phyloP scores from a whole-genome alignment of 345 rosid species.

The Carallia brachiata region DNA sequence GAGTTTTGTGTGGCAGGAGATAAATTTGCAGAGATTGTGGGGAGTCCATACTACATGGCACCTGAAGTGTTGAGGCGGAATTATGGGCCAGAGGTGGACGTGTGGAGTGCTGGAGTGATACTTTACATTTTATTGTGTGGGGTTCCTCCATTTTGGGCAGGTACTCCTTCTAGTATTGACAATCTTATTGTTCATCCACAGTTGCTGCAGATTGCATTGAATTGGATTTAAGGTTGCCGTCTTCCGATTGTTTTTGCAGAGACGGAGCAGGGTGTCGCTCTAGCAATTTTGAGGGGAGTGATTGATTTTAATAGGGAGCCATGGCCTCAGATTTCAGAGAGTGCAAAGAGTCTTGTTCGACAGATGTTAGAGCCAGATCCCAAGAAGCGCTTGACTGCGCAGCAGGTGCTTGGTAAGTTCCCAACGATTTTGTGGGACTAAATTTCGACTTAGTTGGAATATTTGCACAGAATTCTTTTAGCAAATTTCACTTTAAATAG shows the following conservation, averaged over 20 bases:
- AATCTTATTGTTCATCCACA: conserved; percentile 5
- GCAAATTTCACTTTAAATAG: neutral
- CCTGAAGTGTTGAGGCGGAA: conserved; percentile 84
- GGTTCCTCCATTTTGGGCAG: conserved; percentile 97
- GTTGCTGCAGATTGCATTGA: neutral
- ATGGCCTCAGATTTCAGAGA: conserved; percentile 91
- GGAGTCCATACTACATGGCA: conserved; percentile 98
- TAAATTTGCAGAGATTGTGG: conserved; percentile 81
- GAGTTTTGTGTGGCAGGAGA: conserved; percentile 45
- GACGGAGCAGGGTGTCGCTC: conserved; percentile 96
- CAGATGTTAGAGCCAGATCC: conserved; percentile 87
- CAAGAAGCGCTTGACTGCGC: conserved; percentile 69
- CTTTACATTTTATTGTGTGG: conserved; percentile 83
- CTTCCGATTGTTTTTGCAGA: conserved; percentile 46
- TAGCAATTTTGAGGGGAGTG: conserved; percentile 78
- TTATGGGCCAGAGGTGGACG: conserved; percentile 88
- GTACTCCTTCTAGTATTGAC: conserved; percentile 26
- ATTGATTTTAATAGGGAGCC: conserved; percentile 90
- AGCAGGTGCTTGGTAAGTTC: conserved; percentile 78
- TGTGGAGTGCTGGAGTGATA: conserved; percentile 95
- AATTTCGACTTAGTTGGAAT: neutral
- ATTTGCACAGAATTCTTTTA: neutral
- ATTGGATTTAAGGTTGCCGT: conserved; percentile 4
- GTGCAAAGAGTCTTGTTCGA: conserved; percentile 80
- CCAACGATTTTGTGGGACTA: neutral